phyloP scores from a whole-genome alignment of 768 basidiomycete genomes.

The Fomitopsis serialis region DNA sequence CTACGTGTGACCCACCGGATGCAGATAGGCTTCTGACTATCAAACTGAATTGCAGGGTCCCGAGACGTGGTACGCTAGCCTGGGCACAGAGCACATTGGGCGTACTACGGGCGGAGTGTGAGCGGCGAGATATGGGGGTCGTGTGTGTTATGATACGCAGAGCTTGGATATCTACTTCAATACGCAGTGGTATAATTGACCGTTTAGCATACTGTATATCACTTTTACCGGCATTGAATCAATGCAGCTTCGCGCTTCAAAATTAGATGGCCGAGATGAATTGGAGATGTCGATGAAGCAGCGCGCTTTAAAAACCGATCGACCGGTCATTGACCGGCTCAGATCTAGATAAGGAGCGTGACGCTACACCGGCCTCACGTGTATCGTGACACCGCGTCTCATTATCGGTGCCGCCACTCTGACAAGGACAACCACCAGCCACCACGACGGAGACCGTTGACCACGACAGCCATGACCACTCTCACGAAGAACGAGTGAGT shows the following conservation, averaged over 20 bases:
- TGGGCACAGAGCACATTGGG: conserved; percentile 23
- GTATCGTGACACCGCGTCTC: neutral
- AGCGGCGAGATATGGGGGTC: neutral
- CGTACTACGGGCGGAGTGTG: neutral
- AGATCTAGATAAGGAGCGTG: neutral
- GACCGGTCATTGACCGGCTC: neutral
- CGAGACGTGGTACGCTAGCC: conserved; percentile 20
- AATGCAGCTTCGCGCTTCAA: neutral
- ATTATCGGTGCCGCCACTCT: neutral
- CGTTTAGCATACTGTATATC: neutral
- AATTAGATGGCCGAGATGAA: neutral
- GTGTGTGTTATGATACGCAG: no score
- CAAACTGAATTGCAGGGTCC: conserved; percentile 12
- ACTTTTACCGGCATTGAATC: neutral
- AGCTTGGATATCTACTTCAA: no score
- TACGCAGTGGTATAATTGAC: conserved; percentile 1
- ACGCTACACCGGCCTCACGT: neutral
- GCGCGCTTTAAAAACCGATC: neutral
- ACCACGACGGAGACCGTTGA: neutral
- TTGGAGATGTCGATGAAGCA: neutral
- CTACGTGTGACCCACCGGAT: neutral
- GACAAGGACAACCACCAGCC: neutral
- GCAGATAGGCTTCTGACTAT: neutral
- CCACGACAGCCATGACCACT: conserved; percentile 18
- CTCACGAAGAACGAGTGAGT: conserved; percentile 32